A percentile compares a stretch with the other conserved stretches of the same genome.
These are phyloP conservation scores for Aspergillus conjunctus DNA, from an alignment of 495 filamentous ascomycete species.

Conservation along the genomic window DNA sequence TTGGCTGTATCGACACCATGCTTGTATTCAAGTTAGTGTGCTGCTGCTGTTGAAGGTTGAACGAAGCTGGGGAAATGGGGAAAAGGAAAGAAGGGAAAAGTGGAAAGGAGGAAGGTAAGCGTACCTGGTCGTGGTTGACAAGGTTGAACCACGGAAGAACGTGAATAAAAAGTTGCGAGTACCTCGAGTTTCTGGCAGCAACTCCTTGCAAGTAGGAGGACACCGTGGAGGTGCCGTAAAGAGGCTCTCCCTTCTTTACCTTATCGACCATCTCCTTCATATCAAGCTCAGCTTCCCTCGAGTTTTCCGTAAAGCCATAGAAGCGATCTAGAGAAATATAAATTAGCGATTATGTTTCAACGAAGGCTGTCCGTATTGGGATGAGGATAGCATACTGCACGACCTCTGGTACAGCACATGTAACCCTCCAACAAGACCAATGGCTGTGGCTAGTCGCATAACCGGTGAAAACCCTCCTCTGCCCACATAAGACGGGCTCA, in stretches of 20 bases:
- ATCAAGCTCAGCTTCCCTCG: constrained; percentile 89
- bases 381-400: constrained; percentile 49
- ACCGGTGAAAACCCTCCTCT: constrained; percentile 76
- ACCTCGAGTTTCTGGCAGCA: constrained; percentile 87
- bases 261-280: constrained; percentile 97
- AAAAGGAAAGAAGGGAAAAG: background rate
- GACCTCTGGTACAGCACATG: constrained; percentile 78
- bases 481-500: constrained; percentile 78
- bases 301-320: constrained; percentile 91
- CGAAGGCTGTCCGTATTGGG: too few relatives aligned
- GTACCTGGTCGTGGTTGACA: constrained; percentile 87
- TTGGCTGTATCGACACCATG: constrained; percentile 98
- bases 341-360: background rate
- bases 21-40: constrained; percentile 42
- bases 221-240: constrained; percentile 81
- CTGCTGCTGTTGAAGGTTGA: background rate
- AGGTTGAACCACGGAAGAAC: constrained; percentile 96
- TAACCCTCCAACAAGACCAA: constrained; percentile 75
- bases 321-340: constrained; percentile 60
- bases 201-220: constrained; percentile 91
- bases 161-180: constrained; percentile 77
- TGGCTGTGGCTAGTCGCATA: constrained; percentile 73
- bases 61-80: background rate
- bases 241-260: constrained; percentile 84
- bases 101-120: background rate